These are phyloP conservation scores for Xylariales sp. DNA, from an alignment of 2,329 filamentous ascomycete species.

Conservation along the genomic window DNA sequence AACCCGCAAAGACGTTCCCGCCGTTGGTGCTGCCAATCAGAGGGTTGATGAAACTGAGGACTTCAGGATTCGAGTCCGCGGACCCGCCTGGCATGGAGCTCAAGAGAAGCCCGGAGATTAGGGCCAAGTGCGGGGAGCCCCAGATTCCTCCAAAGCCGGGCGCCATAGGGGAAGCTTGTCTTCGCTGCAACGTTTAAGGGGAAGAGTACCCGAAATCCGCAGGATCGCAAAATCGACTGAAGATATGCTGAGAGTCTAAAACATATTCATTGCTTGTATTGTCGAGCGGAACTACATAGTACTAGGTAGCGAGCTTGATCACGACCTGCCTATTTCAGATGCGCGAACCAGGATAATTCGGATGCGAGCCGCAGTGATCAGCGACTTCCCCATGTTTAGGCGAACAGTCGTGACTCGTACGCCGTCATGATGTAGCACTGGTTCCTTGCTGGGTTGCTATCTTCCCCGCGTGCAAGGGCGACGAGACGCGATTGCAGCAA, in stretches of 20 bases:
- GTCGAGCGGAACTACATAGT: too few relatives aligned
- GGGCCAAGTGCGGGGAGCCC: constrained; percentile 1
- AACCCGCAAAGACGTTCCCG: constrained; percentile 55
- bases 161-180: neutral
- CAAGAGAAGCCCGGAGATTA: neutral
- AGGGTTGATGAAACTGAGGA: constrained; percentile 34
- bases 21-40: constrained; percentile 52
- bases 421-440: neutral
- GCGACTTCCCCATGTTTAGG: neutral
- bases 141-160: neutral
- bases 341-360: neutral
- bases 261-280: too few relatives aligned
- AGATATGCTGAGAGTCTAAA: too few relatives aligned
- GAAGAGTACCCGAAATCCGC: too few relatives aligned
- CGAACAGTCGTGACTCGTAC: neutral
- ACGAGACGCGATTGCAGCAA: too few relatives aligned
- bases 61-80: constrained; percentile 12
- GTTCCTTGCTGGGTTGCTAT: neutral
- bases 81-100: neutral
- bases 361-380: neutral
- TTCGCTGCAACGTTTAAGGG: neutral
- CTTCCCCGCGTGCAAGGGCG: neutral
- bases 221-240: too few relatives aligned
- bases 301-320: neutral
- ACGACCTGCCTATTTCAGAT: constrained; percentile 1